These are phyloP conservation scores for Aspergillus taichungensis DNA, from an alignment of 495 filamentous ascomycete genomes.

Conservation along the genomic window DNA sequence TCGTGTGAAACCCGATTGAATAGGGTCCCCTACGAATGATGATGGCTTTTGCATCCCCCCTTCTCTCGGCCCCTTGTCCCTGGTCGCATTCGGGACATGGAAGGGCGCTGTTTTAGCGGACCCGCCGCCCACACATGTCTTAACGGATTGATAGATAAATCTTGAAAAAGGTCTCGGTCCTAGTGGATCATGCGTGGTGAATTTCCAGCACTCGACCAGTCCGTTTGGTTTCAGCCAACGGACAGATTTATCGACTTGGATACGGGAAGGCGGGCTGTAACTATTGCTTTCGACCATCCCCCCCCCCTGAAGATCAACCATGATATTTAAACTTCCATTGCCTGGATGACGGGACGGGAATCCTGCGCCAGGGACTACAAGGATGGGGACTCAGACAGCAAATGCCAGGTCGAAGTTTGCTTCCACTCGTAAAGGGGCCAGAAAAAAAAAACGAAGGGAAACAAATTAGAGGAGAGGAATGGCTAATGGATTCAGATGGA, in stretches of 20 bases:
- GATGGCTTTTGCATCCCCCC: neutral
- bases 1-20: neutral
- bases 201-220: neutral
- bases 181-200: conserved; percentile 4
- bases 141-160: conserved; percentile 13
- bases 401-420: no score
- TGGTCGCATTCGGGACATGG: conserved; percentile 2
- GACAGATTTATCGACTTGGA: neutral
- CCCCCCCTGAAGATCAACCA: no score
- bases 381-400: no score
- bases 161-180: conserved; percentile 1
- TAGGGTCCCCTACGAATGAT: neutral
- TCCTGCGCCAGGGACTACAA: no score
- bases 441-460: no score
- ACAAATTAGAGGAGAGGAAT: neutral
- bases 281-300: no score
- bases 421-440: no score
- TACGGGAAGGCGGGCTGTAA: neutral
- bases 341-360: no score
- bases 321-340: no score
- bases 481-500: neutral
- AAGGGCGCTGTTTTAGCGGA: conserved; percentile 2
- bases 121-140: neutral
- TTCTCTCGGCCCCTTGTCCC: neutral
- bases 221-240: neutral